Evolutionary conservation across 2,329 filamentous ascomycete genomes (phyloP).

Genomic region (Fusarium transvaalense): DNA sequence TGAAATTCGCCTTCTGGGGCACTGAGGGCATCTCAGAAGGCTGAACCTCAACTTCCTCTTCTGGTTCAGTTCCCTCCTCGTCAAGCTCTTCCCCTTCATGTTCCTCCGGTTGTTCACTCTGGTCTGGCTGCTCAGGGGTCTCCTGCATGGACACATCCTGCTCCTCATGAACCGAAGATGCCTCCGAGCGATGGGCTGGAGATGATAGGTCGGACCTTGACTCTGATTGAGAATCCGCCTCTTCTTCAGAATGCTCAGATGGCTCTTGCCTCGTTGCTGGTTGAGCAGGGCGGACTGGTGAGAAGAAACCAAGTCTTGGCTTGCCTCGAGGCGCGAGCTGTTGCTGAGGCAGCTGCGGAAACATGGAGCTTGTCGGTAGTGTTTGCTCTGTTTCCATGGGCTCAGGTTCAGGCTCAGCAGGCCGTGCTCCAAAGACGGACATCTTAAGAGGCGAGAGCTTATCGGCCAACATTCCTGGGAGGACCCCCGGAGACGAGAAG

Average conservation of each 20-base stretch:
- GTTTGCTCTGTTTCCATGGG: constrained; percentile 37
- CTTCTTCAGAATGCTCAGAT: constrained; percentile 44
- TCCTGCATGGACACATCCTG: constrained; percentile 8
- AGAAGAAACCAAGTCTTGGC: constrained; percentile 53
- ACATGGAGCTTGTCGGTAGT: constrained; percentile 57
- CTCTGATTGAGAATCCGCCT: constrained; percentile 50
- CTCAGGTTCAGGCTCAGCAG: constrained; percentile 39
- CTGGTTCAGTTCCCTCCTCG: constrained; percentile 12
- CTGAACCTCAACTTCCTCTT: constrained; percentile 50
- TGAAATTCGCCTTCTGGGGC: constrained; percentile 64
- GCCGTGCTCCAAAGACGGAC: constrained; percentile 27
- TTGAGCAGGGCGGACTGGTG: constrained; percentile 47
- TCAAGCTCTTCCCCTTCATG: constrained; percentile 47
- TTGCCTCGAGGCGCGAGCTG: constrained; percentile 51
- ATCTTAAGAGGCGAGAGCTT: constrained; percentile 49
- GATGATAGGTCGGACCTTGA: constrained; percentile 54
- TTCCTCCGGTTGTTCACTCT: constrained; percentile 9
- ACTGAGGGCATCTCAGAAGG: constrained; percentile 51
- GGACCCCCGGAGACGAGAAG: constrained; percentile 67
- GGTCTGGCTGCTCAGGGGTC: constrained; percentile 8
- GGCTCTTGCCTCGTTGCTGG: constrained; percentile 15
- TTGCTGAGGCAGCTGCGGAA: constrained; percentile 53
- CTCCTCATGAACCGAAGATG: constrained; percentile 17
- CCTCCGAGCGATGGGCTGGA: constrained; percentile 36
- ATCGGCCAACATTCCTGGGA: constrained; percentile 53